Evolutionary conservation across 371 early-diverging fungal species (phyloP).

Genomic region (Capillidium rhysosporum): DNA sequence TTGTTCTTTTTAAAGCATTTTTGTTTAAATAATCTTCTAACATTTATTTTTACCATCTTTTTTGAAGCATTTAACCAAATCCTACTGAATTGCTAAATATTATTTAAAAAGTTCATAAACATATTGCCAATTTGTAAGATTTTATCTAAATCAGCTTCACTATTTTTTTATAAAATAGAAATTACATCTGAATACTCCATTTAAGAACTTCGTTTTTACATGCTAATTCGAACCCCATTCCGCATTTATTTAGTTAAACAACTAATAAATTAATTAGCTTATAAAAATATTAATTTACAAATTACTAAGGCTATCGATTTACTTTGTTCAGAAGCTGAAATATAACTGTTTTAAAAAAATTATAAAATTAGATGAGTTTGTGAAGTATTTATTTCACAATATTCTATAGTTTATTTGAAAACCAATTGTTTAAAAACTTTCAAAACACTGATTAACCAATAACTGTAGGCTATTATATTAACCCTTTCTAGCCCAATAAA

Average conservation of each 20-base stretch:
- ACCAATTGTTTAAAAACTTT: too few species aligned
- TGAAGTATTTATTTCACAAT: too few species aligned
- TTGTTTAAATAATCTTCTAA: constrained; percentile 33
- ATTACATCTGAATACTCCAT: constrained; percentile 82
- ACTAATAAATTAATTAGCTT: constrained; percentile 88
- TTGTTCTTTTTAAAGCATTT: constrained; percentile 88
- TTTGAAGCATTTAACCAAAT: constrained; percentile 69
- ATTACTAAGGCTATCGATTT: too few species aligned
- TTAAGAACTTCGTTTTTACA: constrained; percentile 98
- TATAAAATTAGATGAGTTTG: too few species aligned
- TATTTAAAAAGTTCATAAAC: constrained; percentile 94
- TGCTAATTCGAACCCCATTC: constrained; percentile 93
- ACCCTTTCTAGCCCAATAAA: too few species aligned
- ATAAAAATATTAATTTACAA: neutral
- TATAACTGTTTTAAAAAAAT: neutral
- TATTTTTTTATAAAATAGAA: constrained; percentile 11
- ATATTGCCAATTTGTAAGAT: constrained; percentile 86
- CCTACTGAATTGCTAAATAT: constrained; percentile 74
- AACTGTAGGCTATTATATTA: too few species aligned
- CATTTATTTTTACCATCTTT: constrained; percentile 67
- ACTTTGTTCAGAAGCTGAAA: constrained; percentile 9
- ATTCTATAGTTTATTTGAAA: too few species aligned
- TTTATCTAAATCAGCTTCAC: constrained; percentile 89
- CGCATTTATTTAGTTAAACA: constrained; percentile 89
- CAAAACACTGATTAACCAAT: too few species aligned